These are phyloP conservation scores for Dimargaris cristalligena DNA, from an alignment of 192 early-diverging fungal species.

Conservation along the genomic window DNA sequence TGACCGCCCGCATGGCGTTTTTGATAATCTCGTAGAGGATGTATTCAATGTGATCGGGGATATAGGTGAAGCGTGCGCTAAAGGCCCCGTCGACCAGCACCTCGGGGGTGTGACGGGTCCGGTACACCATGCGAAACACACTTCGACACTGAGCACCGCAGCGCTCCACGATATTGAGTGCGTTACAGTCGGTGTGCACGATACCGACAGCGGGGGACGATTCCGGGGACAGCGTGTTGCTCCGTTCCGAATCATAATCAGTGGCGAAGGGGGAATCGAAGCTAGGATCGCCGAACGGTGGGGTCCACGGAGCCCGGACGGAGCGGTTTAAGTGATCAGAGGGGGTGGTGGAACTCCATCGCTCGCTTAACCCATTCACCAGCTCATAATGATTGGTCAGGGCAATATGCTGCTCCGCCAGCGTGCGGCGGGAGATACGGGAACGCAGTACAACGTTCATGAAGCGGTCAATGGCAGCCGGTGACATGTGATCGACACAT, in stretches of 20 bases:
- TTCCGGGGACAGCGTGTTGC: conserved; percentile 24
- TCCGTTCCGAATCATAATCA: conserved; percentile 34
- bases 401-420: conserved; percentile 85
- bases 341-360: conserved; percentile 14
- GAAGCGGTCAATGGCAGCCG: conserved; percentile 57
- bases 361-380: conserved; percentile 20
- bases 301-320: too few species aligned
- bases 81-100: conserved; percentile 56
- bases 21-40: conserved; percentile 82
- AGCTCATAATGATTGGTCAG: conserved; percentile 45
- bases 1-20: conserved; percentile 65
- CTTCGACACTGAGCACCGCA: conserved; percentile 17
- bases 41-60: conserved; percentile 90
- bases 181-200: conserved; percentile 46
- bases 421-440: conserved; percentile 73
- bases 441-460: conserved; percentile 79
- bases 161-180: conserved; percentile 32
- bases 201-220: conserved; percentile 40
- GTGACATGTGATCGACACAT: conserved; percentile 47
- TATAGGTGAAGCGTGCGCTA: conserved; percentile 71
- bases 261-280: conserved; percentile 21
- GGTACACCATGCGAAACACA: conserved; percentile 30
- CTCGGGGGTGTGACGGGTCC: conserved; percentile 38
- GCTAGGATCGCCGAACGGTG: too few species aligned
- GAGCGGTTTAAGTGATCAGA: conserved; percentile 28